Base-by-base conservation (phyloP, 2,329 filamentous ascomycete species). In the Chaetomiaceae sp. region DNA sequence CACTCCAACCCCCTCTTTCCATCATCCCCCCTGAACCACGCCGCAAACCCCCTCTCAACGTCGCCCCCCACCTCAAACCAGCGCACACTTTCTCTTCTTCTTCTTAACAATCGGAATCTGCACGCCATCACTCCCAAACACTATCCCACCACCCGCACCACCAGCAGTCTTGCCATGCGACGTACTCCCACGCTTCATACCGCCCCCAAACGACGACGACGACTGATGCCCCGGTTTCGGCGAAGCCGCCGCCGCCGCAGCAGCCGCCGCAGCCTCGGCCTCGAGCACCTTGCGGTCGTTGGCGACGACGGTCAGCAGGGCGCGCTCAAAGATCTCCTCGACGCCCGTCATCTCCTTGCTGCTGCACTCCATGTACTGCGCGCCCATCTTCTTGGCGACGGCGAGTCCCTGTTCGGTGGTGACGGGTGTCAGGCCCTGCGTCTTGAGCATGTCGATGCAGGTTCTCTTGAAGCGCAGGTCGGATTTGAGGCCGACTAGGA, bases 371-470 rank as follows among this genome's bases (percentile, higher is more conserved):
- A 96, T 92, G 74, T 99, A 99, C 65, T 85, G 79, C 12, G 93
- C 93, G 57, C 85, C 84, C 93, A 99, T 99, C 73, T 92, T 93
- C 65, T 85, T 81, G 50, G 93, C 91, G 21, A 99, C 91, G 8
- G 82, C 79, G 66, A 86, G 81, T 57, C 92, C 93, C 71, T 99
- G 92, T 62, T 95, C 88, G 44, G 84, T 83, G 1, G 91, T 96
- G 43, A 99, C 92, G 5, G 93, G 93, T 2, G 92, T 97, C 53
- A 99, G 80, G 42, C 93, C 93, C 70, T 99, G 93, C 14, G 92
- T 96, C 74, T 95, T 96, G 71, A 99, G 89, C 68, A 99, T 90
- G 68, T 99, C 93, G 71, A 97, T 96, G 72, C 93, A 97, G 46
- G 90, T 92, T 71, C 89, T 86, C 78, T 97, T 97, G 73, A 86